phyloP scores from a whole-genome alignment of 768 basidiomycete species.

The Holtermannia corniformis region DNA sequence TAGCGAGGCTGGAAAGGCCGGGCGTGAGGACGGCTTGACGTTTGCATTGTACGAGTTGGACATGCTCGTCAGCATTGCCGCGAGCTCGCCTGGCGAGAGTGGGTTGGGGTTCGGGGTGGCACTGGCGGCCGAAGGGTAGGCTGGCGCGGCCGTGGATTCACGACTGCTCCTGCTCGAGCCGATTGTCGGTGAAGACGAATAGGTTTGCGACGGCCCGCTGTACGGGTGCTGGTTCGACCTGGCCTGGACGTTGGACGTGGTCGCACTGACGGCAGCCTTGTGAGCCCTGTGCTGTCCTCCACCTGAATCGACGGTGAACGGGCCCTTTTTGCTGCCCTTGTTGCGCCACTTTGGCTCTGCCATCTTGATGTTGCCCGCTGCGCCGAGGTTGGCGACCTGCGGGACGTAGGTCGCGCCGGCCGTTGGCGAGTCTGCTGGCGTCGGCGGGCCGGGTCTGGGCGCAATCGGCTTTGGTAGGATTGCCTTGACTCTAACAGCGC shows the following conservation, averaged over 20 bases:
- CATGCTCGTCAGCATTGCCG: not conserved
- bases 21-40: not conserved
- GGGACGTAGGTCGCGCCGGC: not conserved
- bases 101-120: not conserved
- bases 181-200: constrained; percentile 2
- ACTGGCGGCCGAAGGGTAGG: not conserved
- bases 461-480: constrained; percentile 30
- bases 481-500: constrained; percentile 21
- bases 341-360: constrained; percentile 31
- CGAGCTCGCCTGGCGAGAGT: not conserved
- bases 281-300: too few relatives aligned
- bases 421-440: constrained; percentile 4
- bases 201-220: constrained; percentile 1
- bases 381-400: not conserved
- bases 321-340: constrained; percentile 31
- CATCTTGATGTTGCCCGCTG: constrained; percentile 17
- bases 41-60: not conserved
- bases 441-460: constrained; percentile 7
- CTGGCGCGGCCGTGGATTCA: not conserved
- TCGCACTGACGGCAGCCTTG: too few relatives aligned
- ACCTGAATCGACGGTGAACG: constrained; percentile 38
- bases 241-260: too few relatives aligned
- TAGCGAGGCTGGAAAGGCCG: not conserved
- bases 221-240: constrained; percentile 1
- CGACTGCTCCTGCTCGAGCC: not conserved